Evolutionary conservation across 208 protist species (phyloP), one percentile per base, ranked within the genome.

Genomic region (Leishmania aethiopica): DNA sequence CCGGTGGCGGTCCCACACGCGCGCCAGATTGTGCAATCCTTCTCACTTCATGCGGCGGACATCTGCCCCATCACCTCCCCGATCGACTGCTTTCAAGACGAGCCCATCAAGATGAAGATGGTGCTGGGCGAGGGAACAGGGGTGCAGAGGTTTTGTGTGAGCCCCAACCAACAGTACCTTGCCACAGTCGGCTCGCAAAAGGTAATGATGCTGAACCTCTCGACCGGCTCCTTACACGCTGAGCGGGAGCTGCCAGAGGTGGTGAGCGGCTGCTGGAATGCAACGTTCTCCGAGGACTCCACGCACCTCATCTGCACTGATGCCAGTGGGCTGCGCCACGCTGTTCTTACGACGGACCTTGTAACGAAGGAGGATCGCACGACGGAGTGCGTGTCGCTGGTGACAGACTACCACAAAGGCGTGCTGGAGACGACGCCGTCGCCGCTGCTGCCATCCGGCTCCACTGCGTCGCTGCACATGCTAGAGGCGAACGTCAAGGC

Each of bases 111-210:
- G 73, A 82, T 96, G 69, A 82, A 86, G 70, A 75, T 95, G 37
- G 81, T 89, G 84, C 80, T 97, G 0, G 78, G 87, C 47, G 93
- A 97, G 78, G 91, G 89, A n/a, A 84, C 80, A 15, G 86, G 79
- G 40, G 88, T 94, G 80, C 83, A 89, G 78, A 89, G 84, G 60
- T 95, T 97, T 74, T 95, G 92, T 83, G 90, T 96, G 32, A 95
- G 89, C 70, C 89, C 88, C n/a, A 90, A 91, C 76, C 85, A 88
- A 10, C 77, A 84, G 42, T 83, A 89, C 35, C 83, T 97, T 59
- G 89, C 91, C 37, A 81, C 89, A 7, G 93, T 91, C 32, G 93
- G 91, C 22, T 47, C 79, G 75, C 84, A 82, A 40, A 82, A 84
- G 4, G 72, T 95, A 11, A 78, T 84, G 42, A 77, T 97, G 35